Conservation (phyloP, 148 eudicot species). For the Rheum nobile region DNA sequence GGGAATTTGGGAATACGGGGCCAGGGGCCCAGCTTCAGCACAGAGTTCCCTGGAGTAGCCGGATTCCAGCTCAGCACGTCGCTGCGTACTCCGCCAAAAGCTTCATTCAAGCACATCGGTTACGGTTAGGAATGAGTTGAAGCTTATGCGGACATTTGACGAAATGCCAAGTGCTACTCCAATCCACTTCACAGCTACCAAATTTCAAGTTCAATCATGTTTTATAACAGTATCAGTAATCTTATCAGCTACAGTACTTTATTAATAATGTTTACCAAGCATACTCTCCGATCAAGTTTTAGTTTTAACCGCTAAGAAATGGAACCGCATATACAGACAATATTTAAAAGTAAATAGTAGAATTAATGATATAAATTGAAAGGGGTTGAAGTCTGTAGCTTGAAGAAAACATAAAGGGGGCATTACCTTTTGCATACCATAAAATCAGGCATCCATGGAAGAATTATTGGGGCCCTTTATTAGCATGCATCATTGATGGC, state of each 20-base stretch:
- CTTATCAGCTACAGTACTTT: too few relatives aligned
- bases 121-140: background rate
- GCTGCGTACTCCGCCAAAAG: conserved; percentile 45
- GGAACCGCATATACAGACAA: too few relatives aligned
- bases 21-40: conserved; percentile 28
- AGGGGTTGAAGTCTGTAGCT: background rate
- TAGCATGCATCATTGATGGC: background rate
- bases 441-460: too few relatives aligned
- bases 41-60: conserved; percentile 73
- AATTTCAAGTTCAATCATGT: too few relatives aligned
- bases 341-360: too few relatives aligned
- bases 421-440: background rate
- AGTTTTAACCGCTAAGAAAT: too few relatives aligned
- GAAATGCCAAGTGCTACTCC: too few relatives aligned
- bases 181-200: too few relatives aligned
- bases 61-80: conserved; percentile 46
- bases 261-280: too few relatives aligned
- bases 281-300: too few relatives aligned
- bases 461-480: background rate
- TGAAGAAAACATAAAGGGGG: background rate
- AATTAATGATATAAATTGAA: too few relatives aligned
- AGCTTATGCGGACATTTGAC: background rate
- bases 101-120: conserved; percentile 58
- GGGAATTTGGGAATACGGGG: conserved; percentile 60
- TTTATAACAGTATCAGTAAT: too few relatives aligned